Evolutionary conservation across 2,329 filamentous ascomycete genomes (phyloP).

Genomic region (Penicillium frequentans): DNA sequence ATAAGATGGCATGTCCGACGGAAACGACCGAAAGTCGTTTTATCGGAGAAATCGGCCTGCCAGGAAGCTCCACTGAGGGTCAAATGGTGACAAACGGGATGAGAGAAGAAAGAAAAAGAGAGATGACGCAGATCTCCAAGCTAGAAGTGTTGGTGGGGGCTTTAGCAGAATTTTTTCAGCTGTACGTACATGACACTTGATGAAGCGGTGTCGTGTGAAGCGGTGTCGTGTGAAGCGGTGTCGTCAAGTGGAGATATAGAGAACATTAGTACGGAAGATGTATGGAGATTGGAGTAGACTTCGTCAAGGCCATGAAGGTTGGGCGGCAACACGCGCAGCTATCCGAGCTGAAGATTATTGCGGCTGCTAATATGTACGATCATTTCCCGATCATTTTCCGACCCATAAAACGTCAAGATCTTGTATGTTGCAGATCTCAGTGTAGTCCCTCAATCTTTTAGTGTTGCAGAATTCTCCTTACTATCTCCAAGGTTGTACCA

Average conservation of each 20-base stretch:
- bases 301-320: not conserved
- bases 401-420: too few species aligned
- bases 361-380: too few species aligned
- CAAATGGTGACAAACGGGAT: not conserved
- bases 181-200: not conserved
- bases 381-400: too few species aligned
- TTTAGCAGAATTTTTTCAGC: not conserved
- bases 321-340: too few species aligned
- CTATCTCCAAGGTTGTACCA: not conserved
- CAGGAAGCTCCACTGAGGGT: not conserved
- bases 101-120: not conserved
- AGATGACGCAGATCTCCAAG: not conserved
- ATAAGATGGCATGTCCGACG: constrained; percentile 12
- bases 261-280: not conserved
- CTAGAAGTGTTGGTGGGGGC: not conserved
- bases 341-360: too few species aligned
- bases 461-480: not conserved
- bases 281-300: not conserved
- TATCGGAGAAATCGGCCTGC: not conserved
- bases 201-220: not conserved
- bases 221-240: not conserved
- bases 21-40: not conserved
- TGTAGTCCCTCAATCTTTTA: not conserved
- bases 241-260: not conserved
- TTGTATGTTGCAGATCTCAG: too few species aligned